A percentile compares a stretch with the other conserved stretches of the same genome.
Evolutionary conservation across 1,284 basidiomycete species (phyloP).

Genomic region (Calocybe gambosa): DNA sequence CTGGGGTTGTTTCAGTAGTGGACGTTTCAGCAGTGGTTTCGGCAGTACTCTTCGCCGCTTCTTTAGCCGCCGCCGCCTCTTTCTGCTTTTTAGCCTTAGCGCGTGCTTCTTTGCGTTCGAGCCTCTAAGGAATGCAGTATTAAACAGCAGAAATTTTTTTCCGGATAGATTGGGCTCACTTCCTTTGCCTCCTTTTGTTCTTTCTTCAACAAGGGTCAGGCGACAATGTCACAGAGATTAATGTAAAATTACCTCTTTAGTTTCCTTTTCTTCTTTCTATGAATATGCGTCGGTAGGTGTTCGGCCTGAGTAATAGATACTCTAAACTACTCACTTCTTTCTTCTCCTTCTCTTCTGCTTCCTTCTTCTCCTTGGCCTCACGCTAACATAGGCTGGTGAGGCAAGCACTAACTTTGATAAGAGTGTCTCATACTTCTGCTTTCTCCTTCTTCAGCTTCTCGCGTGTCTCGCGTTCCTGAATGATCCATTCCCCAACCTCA

Average conservation of each 20-base stretch:
- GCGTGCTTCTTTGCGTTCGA: conserved; percentile 51
- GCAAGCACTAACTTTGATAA: conserved; percentile 9
- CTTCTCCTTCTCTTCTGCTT: conserved; percentile 53
- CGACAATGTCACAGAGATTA: conserved; percentile 4
- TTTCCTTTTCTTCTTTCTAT: conserved; percentile 33
- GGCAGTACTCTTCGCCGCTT: conserved; percentile 34
- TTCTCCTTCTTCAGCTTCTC: conserved; percentile 82
- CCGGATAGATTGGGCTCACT: conserved; percentile 18
- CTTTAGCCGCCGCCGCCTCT: conserved; percentile 19
- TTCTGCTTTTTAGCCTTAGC: conserved; percentile 50
- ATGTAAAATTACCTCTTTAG: conserved; percentile 28
- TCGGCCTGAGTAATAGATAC: background rate
- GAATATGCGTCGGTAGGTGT: conserved; percentile 2
- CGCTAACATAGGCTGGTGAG: conserved; percentile 35
- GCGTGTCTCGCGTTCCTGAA: conserved; percentile 72
- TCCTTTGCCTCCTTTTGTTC: conserved; percentile 46
- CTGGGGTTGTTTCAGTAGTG: conserved; percentile 27
- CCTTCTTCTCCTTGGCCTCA: conserved; percentile 71
- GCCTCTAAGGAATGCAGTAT: conserved; percentile 30
- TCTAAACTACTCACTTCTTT: conserved; percentile 39
- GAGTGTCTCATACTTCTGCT: conserved; percentile 60
- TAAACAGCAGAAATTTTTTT: background rate
- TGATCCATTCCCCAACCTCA: conserved; percentile 68
- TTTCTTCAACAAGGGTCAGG: conserved; percentile 30
- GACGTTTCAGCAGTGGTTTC: conserved; percentile 20